phyloP scores from a whole-genome alignment of 2,329 filamentous ascomycete species.

The Acarospora socialis region DNA sequence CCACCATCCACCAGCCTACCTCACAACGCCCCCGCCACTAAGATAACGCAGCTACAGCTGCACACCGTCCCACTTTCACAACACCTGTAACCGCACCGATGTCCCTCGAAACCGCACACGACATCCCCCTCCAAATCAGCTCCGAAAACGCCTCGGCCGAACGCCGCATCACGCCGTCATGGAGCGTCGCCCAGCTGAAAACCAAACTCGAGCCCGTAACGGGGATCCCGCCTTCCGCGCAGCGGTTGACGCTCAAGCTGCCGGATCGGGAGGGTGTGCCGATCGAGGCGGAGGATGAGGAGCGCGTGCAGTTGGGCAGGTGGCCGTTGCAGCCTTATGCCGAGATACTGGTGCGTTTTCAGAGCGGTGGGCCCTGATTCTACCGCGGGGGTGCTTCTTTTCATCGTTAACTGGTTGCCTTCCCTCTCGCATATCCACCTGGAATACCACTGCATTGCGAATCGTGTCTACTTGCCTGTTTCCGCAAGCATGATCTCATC shows the following conservation, averaged over 20 bases:
- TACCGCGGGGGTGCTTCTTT: too few species aligned
- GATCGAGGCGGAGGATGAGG: conserved; percentile 59
- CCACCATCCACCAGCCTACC: too few species aligned
- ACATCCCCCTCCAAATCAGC: conserved; percentile 60
- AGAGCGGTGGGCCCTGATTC: too few species aligned
- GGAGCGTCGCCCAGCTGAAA: conserved; percentile 76
- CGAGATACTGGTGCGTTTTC: conserved; percentile 69
- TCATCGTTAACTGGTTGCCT: not conserved
- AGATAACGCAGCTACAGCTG: too few species aligned
- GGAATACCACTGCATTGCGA: not conserved
- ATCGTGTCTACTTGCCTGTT: conserved; percentile 10
- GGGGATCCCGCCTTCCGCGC: conserved; percentile 68
- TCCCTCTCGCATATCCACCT: not conserved
- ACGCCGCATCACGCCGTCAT: conserved; percentile 80
- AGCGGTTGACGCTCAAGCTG: conserved; percentile 59
- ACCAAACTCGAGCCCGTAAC: conserved; percentile 83
- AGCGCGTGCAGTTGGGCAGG: conserved; percentile 46
- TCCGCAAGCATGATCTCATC: not conserved
- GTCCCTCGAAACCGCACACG: conserved; percentile 38
- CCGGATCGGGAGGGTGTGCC: conserved; percentile 45
- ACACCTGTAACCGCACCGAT: too few species aligned
- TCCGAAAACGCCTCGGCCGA: conserved; percentile 72
- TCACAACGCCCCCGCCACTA: too few species aligned
- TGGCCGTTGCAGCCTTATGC: conserved; percentile 61
- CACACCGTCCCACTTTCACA: too few species aligned